Percentiles rank a stretch among this genome's conserved stretches.
Conservation (phyloP, 2,329 filamentous ascomycete genomes). For the Dactylellina haptotyla region DNA sequence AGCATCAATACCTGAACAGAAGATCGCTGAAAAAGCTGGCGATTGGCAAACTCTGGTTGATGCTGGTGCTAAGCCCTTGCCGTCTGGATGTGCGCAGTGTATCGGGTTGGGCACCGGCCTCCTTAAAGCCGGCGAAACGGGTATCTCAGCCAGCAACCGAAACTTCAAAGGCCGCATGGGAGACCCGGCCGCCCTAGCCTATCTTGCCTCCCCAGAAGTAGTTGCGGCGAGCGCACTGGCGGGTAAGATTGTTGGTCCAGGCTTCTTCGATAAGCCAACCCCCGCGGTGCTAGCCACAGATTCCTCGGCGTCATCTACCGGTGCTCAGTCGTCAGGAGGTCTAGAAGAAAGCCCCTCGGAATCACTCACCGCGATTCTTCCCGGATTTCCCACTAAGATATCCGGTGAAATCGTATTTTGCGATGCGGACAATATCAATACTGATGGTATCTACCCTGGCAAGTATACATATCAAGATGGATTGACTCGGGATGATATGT, state of each 20-base stretch:
- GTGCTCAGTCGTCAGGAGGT: constrained; percentile 32
- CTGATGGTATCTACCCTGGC: constrained; percentile 90
- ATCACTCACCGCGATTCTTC: constrained; percentile 75
- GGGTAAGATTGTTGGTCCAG: constrained; percentile 78
- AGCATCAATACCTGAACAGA: constrained; percentile 81
- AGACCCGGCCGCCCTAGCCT: constrained; percentile 79
- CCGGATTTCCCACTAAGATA: constrained; percentile 85
- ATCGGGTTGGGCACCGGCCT: constrained; percentile 85
- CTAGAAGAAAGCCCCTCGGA: constrained; percentile 59
- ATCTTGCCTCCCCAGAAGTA: constrained; percentile 87
- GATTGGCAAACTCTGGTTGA: constrained; percentile 86
- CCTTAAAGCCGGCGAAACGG: constrained; percentile 84
- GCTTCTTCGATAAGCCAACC: constrained; percentile 77
- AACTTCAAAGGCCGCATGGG: constrained; percentile 96
- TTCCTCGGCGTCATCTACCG: constrained; percentile 53
- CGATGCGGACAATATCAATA: constrained; percentile 88
- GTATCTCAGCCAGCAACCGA: constrained; percentile 83
- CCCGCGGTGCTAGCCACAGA: constrained; percentile 59
- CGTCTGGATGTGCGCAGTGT: constrained; percentile 81
- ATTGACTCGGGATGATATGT: constrained; percentile 80
- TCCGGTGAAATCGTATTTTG: constrained; percentile 88
- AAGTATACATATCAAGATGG: constrained; percentile 94
- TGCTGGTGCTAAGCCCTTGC: constrained; percentile 78
- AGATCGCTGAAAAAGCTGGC: constrained; percentile 78
- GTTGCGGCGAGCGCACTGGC: constrained; percentile 81